Base-by-base conservation (phyloP, 768 basidiomycete genomes). In the Auriscalpium orientale region DNA sequence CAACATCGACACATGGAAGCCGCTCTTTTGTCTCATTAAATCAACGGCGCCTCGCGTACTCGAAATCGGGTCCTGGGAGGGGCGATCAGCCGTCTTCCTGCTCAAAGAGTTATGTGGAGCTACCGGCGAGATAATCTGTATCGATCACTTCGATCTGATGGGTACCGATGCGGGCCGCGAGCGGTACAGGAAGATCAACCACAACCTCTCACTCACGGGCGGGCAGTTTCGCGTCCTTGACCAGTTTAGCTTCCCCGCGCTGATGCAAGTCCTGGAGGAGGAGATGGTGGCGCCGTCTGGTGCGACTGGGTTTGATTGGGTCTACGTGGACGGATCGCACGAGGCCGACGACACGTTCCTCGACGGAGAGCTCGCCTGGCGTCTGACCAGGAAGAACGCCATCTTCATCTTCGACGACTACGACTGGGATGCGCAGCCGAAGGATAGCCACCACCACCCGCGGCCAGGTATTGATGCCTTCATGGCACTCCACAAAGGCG, bases 31-130 rank as follows among this genome's bases (percentile, higher is more conserved):
- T 11, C 65, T 71, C 34, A 63, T 81, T 54, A 33, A 34, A 1
- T 67, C 77, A 15, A 45, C 67, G 11, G 60, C 62, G 1, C 80
- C 82, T 11, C 74, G 80, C 16, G 74, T 69, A 2, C 75, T 83
- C 13, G 82, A 82, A 63, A 79, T 83, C 15, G 81, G 82, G 8
- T 80, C 79, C 16, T 83, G 80, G 80, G 82, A 83, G 65, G 82
- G 81, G n/a, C 75, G 81, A 38, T 84, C 82, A 0, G 81, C 79
- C 21, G 74, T 80, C 22, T 83, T 80, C 67, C 69, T 81, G 50
- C 67, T 80, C 36, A 72, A 64, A n/a, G 71, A 75, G 34, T 73
- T 83, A 47, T 79, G 79, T 65, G 64, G 65, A 11, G 55, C 65
- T 2, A 67, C 66, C n/a, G 76, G 78, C 2, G 74, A 76, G 49